phyloP scores from a whole-genome alignment of 2,329 filamentous ascomycete species.

The Macrophomina tecta region DNA sequence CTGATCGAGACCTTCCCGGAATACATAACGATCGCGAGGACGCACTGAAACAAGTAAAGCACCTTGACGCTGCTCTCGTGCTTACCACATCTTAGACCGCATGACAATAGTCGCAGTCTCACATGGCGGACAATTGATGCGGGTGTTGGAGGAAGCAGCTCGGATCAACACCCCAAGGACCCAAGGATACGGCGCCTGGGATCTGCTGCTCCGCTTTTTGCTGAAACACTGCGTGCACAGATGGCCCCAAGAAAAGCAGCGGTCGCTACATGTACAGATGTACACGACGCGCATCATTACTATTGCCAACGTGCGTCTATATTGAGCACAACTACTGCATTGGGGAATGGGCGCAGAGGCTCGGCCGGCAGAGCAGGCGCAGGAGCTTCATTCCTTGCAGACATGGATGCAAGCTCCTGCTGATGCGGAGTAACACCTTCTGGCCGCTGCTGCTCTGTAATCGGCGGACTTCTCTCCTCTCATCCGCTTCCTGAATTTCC shows the following conservation, averaged over 20 bases:
- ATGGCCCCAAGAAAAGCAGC: slow-evolving; percentile 17
- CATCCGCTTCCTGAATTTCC: slow-evolving; percentile 23
- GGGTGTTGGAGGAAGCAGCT: slow-evolving; percentile 7
- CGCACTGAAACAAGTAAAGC: not conserved
- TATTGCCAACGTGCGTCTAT: slow-evolving; percentile 18
- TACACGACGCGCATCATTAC: not conserved
- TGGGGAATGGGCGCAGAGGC: slow-evolving; percentile 2
- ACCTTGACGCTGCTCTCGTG: not conserved
- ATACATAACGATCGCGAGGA: not conserved
- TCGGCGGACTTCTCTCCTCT: slow-evolving; percentile 4
- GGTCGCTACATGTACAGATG: slow-evolving; percentile 8
- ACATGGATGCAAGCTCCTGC: not conserved
- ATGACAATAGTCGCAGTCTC: slow-evolving; percentile 3
- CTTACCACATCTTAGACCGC: no score
- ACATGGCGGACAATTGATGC: slow-evolving; percentile 12
- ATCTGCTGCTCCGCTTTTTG: slow-evolving; percentile 21
- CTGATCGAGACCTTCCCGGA: not conserved
- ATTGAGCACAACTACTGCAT: slow-evolving; percentile 14
- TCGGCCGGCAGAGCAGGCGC: not conserved
- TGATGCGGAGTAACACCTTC: slow-evolving; percentile 5
- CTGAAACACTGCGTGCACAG: slow-evolving; percentile 5
- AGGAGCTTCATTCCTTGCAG: not conserved
- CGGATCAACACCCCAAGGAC: slow-evolving; percentile 8
- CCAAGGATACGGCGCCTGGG: slow-evolving; percentile 15
- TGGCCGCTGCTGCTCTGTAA: not conserved